Evolutionary conservation across 108 stramenopile genomes (phyloP).

Genomic region (Parietichytrium sp.): DNA sequence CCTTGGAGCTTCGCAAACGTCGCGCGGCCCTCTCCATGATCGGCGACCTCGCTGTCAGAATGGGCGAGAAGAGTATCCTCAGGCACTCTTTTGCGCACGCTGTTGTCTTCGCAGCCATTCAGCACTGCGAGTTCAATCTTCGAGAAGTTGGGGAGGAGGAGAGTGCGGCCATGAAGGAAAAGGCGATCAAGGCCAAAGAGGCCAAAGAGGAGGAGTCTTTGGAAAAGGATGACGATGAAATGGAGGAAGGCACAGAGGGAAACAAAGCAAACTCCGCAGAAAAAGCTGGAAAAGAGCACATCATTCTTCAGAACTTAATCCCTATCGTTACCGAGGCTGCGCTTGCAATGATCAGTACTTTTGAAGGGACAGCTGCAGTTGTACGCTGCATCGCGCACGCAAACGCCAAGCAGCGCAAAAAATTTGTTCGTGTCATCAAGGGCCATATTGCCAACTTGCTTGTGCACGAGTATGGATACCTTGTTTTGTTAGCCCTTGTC

Average conservation of each 20-base stretch:
- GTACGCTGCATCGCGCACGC: conserved; percentile 31
- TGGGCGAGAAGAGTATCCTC: conserved; percentile 19
- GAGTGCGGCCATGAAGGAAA: neutral
- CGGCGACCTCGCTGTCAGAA: neutral
- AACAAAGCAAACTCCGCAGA: neutral
- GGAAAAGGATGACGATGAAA: no score
- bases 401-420: conserved; percentile 35
- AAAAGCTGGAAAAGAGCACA: neutral
- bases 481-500: neutral
- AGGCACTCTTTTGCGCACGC: conserved; percentile 16
- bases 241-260: neutral
- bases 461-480: neutral
- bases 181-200: neutral
- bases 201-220: neutral
- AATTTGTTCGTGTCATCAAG: conserved; percentile 22
- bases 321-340: conserved; percentile 12
- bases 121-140: neutral
- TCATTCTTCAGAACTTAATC: neutral
- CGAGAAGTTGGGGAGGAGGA: neutral
- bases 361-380: neutral
- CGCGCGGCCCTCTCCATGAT: neutral
- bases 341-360: conserved; percentile 5
- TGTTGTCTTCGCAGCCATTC: neutral
- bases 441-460: neutral
- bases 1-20: neutral